Base-by-base conservation (phyloP, 768 basidiomycete genomes). In the Tylopilus sp. region DNA sequence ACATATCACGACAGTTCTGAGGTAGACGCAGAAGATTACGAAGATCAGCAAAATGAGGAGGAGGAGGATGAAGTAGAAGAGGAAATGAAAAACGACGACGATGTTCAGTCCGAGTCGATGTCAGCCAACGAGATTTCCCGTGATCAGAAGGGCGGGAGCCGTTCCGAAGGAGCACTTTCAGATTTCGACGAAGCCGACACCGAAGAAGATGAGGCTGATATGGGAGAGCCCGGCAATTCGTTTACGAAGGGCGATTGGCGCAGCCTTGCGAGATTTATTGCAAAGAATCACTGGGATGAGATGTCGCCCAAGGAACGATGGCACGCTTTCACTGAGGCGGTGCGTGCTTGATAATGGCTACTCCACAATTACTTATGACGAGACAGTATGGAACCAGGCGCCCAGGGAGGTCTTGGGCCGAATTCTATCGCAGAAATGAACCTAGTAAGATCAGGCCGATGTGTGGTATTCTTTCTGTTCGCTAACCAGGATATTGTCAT, bases 161-260 rank as follows among this genome's bases (percentile, higher is more conserved):
- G 52, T 52, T 61, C 52, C 65, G 51, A 62, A 47, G 52, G 57
- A 48, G 17, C 52, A 49, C 47, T 40, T 56, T 41, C 52, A 52
- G 57, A 62, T 52, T 52, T 50, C 41, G 56, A 47, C 53, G 61
- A 62, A 39, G 50, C 39, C 51, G 60, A 62, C 45, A 64, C 63
- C 33, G 66, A 68, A 39, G 65, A 58, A 31, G 67, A 65, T 40
- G 66, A 61, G 44, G 55, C 54, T 52, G 54, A 76, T 20, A 85
- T 86, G 83, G 82, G 84, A 11, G 62, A 59, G 47, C 70, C 61
- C 44, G 79, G 82, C 15, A 66, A 64, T 35, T 55, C 76, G 4
- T 83, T 81, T 55, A 80, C 76, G 22, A 72, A 75, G n/a, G 82
- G 82, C n/a, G 86, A 88, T 60, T 67, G 79, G 50, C 78, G 82